A percentile compares a stretch with the other conserved stretches of the same genome.
These are phyloP conservation scores for Phalaenopsis hybrid DNA, from an alignment of 116 monocot species.

Conservation along the genomic window DNA sequence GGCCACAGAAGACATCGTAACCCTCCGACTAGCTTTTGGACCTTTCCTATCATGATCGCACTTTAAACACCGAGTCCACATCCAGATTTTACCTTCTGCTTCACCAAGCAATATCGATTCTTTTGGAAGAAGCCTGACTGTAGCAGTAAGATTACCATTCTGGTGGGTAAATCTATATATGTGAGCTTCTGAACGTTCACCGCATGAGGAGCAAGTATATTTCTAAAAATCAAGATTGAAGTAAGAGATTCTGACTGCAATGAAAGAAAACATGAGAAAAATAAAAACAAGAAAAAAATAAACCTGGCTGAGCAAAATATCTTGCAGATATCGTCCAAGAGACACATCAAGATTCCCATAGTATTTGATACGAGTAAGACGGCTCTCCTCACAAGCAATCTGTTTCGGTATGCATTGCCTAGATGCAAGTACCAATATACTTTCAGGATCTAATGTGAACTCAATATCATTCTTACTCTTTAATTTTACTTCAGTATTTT, in stretches of 20 bases:
- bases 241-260: background rate
- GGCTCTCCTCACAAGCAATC: conserved; percentile 55
- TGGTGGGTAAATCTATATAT: conserved; percentile 69
- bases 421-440: conserved; percentile 72
- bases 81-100: conserved; percentile 84
- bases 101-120: conserved; percentile 43
- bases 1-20: conserved; percentile 70
- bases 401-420: conserved; percentile 47
- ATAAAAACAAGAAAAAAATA: background rate
- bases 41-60: conserved; percentile 45
- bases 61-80: conserved; percentile 88
- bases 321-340: conserved; percentile 69
- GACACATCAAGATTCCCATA: conserved; percentile 78
- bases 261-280: background rate
- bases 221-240: conserved; percentile 37
- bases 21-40: conserved; percentile 44
- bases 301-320: conserved; percentile 76
- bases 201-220: conserved; percentile 54
- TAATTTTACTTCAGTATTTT: conserved; percentile 6
- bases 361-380: conserved; percentile 79
- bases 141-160: conserved; percentile 71
- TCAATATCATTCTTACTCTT: conserved; percentile 28
- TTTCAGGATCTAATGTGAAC: conserved; percentile 48
- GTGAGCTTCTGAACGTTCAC: conserved; percentile 65
- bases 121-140: conserved; percentile 30